Base-by-base conservation (phyloP, 1,284 basidiomycete genomes). In the Tilletia walkeri region DNA sequence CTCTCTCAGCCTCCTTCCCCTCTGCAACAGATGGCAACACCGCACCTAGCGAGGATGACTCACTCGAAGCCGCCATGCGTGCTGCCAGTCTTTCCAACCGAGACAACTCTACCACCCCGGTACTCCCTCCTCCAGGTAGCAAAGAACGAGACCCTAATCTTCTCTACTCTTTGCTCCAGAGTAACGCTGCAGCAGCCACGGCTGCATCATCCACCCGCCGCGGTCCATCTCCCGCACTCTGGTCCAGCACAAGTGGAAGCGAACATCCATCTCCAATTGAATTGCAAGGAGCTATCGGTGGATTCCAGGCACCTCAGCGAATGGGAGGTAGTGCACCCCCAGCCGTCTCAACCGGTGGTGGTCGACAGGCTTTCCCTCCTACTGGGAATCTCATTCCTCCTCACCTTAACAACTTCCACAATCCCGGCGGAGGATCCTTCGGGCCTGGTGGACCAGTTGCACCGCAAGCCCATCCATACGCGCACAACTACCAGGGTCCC, bases 341-440 rank as follows among this genome's bases (percentile, higher is more conserved):
- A 6, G 9, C 41, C 20, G 4, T 2, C 1, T 18, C 50, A 16
- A 12, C 59, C 36, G 59, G 56, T 16, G n/a, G 24, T 34, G 30
- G 34, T 12, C 59, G 59, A 9, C 14, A 10, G 59, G 18, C 36
- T 18, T 18, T 63, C 36, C 59, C 59, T 2, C 59, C 59, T 3
- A 18, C 7, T 14, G 59, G 59, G 1, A 38, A 34, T 16, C 16
- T 39, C 6, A 63, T 63, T 2, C 59, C 59, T 3, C 34, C 36
- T 9, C 59, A 63, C 36, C 34, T 63, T 9, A 63, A 63, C 59
- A 63, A 63, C 34, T 63, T 63, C 16, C 34, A 63, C 59, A 63
- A 63, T 41, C 36, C 59, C 14, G 59, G 59, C 38, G 59, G 59
- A 24, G 59, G 59, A 9, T 9, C 59, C 59, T 63, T 63, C 36